phyloP scores from a whole-genome alignment of 1,139 yeast species.

The Candida neerlandica region DNA sequence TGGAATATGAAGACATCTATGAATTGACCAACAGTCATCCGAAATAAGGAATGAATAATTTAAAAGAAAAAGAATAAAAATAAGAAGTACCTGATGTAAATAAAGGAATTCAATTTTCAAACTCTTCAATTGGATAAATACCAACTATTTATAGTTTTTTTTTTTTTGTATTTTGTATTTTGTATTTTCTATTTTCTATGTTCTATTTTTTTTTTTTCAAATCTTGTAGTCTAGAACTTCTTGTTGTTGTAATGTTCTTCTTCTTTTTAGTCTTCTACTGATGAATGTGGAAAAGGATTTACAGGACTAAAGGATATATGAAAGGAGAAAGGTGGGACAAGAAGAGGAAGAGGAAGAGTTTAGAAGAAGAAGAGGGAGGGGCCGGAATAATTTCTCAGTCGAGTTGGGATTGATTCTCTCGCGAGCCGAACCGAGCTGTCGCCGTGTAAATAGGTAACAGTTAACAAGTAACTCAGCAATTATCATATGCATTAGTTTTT shows the following conservation, averaged over 20 bases:
- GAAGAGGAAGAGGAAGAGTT: too few relatives aligned
- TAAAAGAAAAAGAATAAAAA: not conserved
- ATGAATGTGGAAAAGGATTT: too few relatives aligned
- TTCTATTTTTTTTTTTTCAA: not conserved
- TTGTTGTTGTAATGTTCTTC: too few relatives aligned
- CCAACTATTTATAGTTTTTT: slow-evolving; percentile 2
- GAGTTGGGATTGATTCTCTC: not conserved
- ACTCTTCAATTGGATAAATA: not conserved
- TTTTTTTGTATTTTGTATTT: not conserved
- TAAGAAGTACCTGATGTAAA: not conserved
- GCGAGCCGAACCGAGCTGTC: not conserved
- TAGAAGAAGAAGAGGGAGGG: too few relatives aligned
- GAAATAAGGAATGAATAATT: not conserved
- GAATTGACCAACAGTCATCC: not conserved
- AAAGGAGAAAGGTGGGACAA: too few relatives aligned
- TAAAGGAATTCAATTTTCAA: not conserved
- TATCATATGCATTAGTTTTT: not conserved
- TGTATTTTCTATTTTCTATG: too few relatives aligned
- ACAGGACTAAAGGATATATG: too few relatives aligned
- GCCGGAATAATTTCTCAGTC: not conserved
- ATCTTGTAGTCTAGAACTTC: too few relatives aligned
- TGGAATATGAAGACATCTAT: slow-evolving; percentile 3
- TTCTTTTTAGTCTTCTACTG: too few relatives aligned
- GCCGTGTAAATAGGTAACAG: not conserved
- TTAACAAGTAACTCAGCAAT: not conserved